phyloP scores from a whole-genome alignment of 140 eudicot genomes.

The Ambrosia hybrid region DNA sequence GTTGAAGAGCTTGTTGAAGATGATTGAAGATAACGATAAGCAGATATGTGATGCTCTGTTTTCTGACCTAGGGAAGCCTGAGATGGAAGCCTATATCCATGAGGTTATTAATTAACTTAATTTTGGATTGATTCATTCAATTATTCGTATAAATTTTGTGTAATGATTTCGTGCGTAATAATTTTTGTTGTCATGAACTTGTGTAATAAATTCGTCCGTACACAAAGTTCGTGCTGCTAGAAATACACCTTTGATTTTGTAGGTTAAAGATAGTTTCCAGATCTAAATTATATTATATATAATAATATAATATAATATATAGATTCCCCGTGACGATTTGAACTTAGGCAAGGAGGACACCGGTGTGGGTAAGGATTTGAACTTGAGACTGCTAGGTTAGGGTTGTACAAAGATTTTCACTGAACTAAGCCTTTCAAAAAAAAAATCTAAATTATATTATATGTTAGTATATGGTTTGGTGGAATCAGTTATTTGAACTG shows the following conservation, averaged over 20 bases:
- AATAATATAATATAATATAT: too few relatives aligned
- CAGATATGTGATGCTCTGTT: conserved; percentile 68
- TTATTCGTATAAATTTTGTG: not conserved
- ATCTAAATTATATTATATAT: conserved; percentile 6
- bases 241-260: too few relatives aligned
- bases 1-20: conserved; percentile 57
- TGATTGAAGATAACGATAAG: conserved; percentile 50
- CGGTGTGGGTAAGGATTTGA: too few relatives aligned
- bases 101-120: conserved; percentile 52
- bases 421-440: too few relatives aligned
- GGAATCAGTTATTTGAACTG: not conserved
- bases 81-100: conserved; percentile 63
- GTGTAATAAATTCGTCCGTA: conserved; percentile 24
- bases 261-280: not conserved
- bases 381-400: too few relatives aligned
- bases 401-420: too few relatives aligned
- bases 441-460: too few relatives aligned
- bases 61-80: conserved; percentile 72
- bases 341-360: too few relatives aligned
- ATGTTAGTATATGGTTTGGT: too few relatives aligned
- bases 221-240: not conserved
- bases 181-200: not conserved
- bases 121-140: not conserved
- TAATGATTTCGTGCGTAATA: not conserved
- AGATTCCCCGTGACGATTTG: too few relatives aligned